Base-by-base conservation (phyloP, 2,329 filamentous ascomycete genomes). In the Fusarium nurragi region DNA sequence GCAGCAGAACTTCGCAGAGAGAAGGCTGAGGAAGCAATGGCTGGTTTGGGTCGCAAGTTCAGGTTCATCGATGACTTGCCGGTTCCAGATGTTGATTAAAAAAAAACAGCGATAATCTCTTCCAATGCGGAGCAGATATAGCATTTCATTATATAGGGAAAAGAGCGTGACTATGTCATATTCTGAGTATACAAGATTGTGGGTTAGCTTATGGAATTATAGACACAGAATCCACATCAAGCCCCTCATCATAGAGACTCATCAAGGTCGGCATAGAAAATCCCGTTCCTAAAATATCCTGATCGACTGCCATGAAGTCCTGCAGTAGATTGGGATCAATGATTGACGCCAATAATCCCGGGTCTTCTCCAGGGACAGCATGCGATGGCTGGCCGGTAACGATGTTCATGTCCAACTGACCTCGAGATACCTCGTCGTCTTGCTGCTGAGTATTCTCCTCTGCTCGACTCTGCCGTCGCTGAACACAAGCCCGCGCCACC, bases 1-100 rank as follows among this genome's bases (percentile, higher is more conserved):
- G 58, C 56, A 14, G 41, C 56, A 9, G 19, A 60, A n/a, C 37
- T 61, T 2, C 34, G 58, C 8, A 47, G 58, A 3, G 38, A 55
- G 8, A 61, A 61, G 41, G 58, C 58, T 5, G 56, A 61, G 13
- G 41, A 61, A 4, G 56, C 56, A 13, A 61, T 61, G 58, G 56
- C 48, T 0, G 44, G 38, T 3, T 11, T 61, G 37, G 56, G 58
- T 5, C 48, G 41, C 1, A 55, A 39, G 21, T 61, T 61, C 14
- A 48, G n/a, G 21, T 61, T 61, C 0, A 55, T 61, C 18, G 48
- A 61, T 18, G 48, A 61, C 4, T 19, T 61, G 0, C 58, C 58
- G 14, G 56, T 61, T 25, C 58, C 58, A 2, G 58, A 61, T 25
- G 19, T 61, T 7, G 58, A 61, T 5, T 61, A 40, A n/a, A 22